Conservation (phyloP, 257 asterid species). For the Striga asiatica region DNA sequence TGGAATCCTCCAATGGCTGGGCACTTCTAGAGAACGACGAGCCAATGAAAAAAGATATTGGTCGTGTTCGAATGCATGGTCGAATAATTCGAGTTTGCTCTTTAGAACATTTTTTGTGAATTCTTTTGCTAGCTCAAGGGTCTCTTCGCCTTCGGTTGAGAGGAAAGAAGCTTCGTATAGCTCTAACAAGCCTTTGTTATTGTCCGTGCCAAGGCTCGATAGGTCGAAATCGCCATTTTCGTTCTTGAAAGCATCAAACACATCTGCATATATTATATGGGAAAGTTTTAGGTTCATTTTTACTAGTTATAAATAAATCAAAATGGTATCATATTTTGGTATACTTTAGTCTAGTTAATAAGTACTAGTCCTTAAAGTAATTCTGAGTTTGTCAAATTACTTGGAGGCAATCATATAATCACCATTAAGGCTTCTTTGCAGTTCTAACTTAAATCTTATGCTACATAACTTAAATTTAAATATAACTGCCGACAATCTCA, state of each 20-base stretch:
- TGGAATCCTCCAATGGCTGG: constrained; percentile 28
- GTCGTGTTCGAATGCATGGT: background rate
- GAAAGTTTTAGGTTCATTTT: too few relatives aligned
- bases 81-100: background rate
- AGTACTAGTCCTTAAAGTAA: too few relatives aligned
- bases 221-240: background rate
- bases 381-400: too few relatives aligned
- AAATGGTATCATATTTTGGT: too few relatives aligned
- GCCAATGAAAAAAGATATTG: background rate
- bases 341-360: too few relatives aligned
- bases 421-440: too few relatives aligned
- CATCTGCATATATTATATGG: too few relatives aligned
- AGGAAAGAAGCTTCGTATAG: background rate
- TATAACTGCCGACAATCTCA: too few relatives aligned
- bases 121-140: background rate
- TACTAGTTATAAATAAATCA: too few relatives aligned
- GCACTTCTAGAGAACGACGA: constrained; percentile 20
- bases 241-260: constrained; percentile 1
- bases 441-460: too few relatives aligned
- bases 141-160: background rate
- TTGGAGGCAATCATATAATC: too few relatives aligned
- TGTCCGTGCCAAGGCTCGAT: background rate
- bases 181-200: background rate
- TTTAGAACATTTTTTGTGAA: background rate
- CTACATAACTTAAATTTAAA: too few relatives aligned